Percentiles rank a stretch among this genome's conserved stretches.
Conservation (phyloP, 257 asterid species). For the Solanum paucissectum region DNA sequence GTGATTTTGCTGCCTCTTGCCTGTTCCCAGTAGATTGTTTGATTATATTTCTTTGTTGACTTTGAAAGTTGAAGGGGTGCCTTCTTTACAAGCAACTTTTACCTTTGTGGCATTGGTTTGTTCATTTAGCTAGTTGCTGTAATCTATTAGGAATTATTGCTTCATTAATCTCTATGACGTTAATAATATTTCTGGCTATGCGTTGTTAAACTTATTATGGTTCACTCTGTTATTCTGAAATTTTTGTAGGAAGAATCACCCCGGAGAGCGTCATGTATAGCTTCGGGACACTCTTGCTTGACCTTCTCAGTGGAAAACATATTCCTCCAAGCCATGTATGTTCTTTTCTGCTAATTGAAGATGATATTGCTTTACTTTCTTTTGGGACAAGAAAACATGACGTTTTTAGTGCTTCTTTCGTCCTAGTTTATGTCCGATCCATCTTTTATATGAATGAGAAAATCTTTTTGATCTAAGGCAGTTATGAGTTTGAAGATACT, state of each 20-base stretch:
- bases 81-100: background rate
- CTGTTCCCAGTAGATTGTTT: background rate
- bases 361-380: background rate
- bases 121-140: background rate
- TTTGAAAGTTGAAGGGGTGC: background rate
- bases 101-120: background rate
- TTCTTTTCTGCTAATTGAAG: slow-evolving; percentile 5
- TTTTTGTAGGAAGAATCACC: slow-evolving; percentile 66
- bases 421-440: background rate
- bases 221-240: background rate
- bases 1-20: background rate
- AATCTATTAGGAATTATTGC: background rate
- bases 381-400: background rate
- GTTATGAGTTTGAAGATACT: background rate
- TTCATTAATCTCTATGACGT: background rate
- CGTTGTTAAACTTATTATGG: background rate
- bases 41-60: background rate
- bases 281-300: slow-evolving; percentile 91
- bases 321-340: slow-evolving; percentile 97
- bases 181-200: background rate
- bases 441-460: background rate
- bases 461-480: background rate
- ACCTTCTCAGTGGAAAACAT: slow-evolving; percentile 92
- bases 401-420: background rate
- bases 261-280: slow-evolving; percentile 88